Base-by-base conservation (phyloP, 176 grass and related monocot species). In the Areca catechu region DNA sequence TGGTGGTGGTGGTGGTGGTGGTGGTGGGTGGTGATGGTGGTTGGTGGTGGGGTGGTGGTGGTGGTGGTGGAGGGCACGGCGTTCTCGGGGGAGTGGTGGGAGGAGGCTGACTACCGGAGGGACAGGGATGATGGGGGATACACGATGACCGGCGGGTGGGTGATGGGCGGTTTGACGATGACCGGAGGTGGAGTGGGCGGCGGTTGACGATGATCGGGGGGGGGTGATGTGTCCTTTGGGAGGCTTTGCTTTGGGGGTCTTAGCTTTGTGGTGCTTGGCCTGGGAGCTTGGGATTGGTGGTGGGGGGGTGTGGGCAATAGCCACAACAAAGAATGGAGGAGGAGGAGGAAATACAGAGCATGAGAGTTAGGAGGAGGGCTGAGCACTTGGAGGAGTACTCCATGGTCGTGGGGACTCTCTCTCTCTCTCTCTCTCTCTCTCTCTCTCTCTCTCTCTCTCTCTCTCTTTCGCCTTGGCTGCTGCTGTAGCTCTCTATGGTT, bases 341-440 rank as follows among this genome's bases (percentile, higher is more conserved):
- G 16, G 76, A 53, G 48, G 83, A 66, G 27, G 86, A 65, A 71
- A 90, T 52, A 30, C 90, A 73, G 49, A 96, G 80, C 63, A 96
- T 29, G 3, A 90, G 29, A 34, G 83, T 82, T 20, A 96, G 53
- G 22, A 96, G 64, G 67, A 90, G 55, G 10, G 74, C 63, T 3
- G 14, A 29, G 74, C 66, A 52, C 50, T 75, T 76, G 50, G 69
- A 82, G 68, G 73, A 66, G 61, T n/a, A n/a, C n/a, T 64, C 86
- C 91, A 95, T 95, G 71, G 85, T 56, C 47, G 47, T 20, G 56
- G 37, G 1, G 10, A 43, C 34, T 12, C 60, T 49, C 18, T 49
- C 10, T 19, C 2, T 24, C 24, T 24, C 24, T 24, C 24, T 24
- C 24, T 24, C 24, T 24, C 37, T 49, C 18, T 49, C 18, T 10